Conservation (phyloP, 164 flowering plant genomes). For the Berberis vulgaris region DNA sequence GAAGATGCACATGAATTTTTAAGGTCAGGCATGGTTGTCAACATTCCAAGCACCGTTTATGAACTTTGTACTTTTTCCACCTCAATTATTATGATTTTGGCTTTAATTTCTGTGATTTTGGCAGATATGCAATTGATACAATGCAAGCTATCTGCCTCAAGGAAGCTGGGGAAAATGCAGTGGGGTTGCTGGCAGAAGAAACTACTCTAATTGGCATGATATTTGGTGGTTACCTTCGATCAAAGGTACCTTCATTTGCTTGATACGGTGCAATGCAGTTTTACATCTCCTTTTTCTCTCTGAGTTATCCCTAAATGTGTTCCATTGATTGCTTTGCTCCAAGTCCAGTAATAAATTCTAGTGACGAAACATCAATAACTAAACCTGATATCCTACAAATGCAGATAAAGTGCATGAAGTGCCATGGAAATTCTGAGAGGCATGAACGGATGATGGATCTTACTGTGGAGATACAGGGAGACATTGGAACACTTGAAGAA, state of each 20-base stretch:
- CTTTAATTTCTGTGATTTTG: slow-evolving; percentile 3
- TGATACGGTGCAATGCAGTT: too few relatives aligned
- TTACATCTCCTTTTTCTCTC: too few relatives aligned
- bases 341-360: background rate
- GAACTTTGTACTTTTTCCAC: too few relatives aligned
- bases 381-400: slow-evolving; percentile 5
- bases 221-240: slow-evolving; percentile 91
- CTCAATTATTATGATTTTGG: background rate
- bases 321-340: too few relatives aligned
- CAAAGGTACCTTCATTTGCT: slow-evolving; percentile 45
- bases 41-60: too few relatives aligned
- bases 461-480: slow-evolving; percentile 84
- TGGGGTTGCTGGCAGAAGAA: slow-evolving; percentile 44
- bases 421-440: slow-evolving; percentile 64
- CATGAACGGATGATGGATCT: slow-evolving; percentile 93
- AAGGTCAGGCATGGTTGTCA: slow-evolving; percentile 31
- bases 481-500: slow-evolving; percentile 71
- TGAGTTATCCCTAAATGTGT: too few relatives aligned
- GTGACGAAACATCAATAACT: background rate
- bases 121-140: slow-evolving; percentile 73
- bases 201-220: slow-evolving; percentile 71
- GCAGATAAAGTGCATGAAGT: slow-evolving; percentile 84
- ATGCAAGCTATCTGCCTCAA: slow-evolving; percentile 80
- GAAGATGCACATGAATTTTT: slow-evolving; percentile 98
- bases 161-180: slow-evolving; percentile 41